Conservation (phyloP, 805 yeast genomes). For the Teunomyces panamensis region DNA sequence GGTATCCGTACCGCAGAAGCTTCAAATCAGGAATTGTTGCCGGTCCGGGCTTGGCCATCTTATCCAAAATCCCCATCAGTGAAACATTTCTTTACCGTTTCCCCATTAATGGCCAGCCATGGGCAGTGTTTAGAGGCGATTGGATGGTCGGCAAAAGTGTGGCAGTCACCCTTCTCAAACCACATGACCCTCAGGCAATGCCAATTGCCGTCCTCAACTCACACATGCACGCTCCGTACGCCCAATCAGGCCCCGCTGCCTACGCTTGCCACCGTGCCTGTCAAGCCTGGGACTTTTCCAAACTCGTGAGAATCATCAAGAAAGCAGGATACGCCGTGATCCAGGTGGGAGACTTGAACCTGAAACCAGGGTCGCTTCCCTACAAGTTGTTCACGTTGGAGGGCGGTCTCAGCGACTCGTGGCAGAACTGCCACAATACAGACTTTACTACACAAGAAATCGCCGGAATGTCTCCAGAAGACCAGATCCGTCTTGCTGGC, state of each 20-base stretch:
- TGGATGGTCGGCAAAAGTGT: slow-evolving; percentile 95
- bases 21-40: slow-evolving; percentile 82
- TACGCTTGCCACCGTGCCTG: slow-evolving; percentile 87
- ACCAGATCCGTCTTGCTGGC: slow-evolving; percentile 72
- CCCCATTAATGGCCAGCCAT: slow-evolving; percentile 91
- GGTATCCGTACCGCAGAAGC: slow-evolving; percentile 62
- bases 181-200: slow-evolving; percentile 42
- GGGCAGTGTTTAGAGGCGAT: slow-evolving; percentile 92
- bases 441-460: slow-evolving; percentile 26
- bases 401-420: slow-evolving; percentile 73
- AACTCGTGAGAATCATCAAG: slow-evolving; percentile 56
- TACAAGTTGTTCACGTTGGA: slow-evolving; percentile 67
- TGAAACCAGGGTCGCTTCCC: slow-evolving; percentile 83
- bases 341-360: slow-evolving; percentile 91
- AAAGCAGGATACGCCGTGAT: slow-evolving; percentile 81
- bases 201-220: slow-evolving; percentile 82
- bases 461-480: slow-evolving; percentile 27
- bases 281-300: slow-evolving; percentile 95
- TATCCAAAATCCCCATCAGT: slow-evolving; percentile 81
- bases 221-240: slow-evolving; percentile 97
- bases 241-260: slow-evolving; percentile 78
- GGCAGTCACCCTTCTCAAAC: slow-evolving; percentile 64
- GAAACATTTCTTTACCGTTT: slow-evolving; percentile 77
- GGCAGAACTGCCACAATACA: slow-evolving; percentile 59
- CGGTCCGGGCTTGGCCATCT: slow-evolving; percentile 89